These are phyloP conservation scores for Globisporangium canariense DNA, from an alignment of 352 stramenopile species.

Conservation along the genomic window DNA sequence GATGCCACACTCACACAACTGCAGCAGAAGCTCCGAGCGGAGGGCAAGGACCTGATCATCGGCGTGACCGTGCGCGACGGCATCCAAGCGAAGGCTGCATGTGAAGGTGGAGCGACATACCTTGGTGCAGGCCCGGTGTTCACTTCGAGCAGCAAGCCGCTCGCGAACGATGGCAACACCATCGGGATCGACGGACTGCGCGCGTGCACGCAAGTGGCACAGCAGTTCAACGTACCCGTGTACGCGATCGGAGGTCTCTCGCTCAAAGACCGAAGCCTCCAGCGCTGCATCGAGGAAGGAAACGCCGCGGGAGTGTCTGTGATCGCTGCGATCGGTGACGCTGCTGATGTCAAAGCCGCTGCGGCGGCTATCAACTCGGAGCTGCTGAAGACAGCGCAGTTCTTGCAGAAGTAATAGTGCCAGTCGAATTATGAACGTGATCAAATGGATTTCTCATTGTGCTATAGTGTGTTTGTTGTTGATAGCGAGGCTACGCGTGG, in stretches of 20 bases:
- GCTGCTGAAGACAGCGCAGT: conserved; percentile 17
- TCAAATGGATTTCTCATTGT: background rate
- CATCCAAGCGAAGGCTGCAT: conserved; percentile 35
- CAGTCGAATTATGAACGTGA: background rate
- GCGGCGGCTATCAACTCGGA: conserved; percentile 23
- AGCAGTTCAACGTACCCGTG: conserved; percentile 34
- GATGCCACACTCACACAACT: conserved; percentile 26
- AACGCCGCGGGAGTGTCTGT: conserved; percentile 40
- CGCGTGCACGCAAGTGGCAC: conserved; percentile 21
- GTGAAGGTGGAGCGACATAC: conserved; percentile 42
- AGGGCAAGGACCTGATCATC: conserved; percentile 36
- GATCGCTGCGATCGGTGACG: conserved; percentile 44
- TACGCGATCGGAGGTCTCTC: conserved; percentile 51
- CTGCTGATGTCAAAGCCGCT: conserved; percentile 26
- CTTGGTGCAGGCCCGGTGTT: conserved; percentile 53
- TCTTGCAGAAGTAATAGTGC: background rate
- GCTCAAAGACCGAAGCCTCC: conserved; percentile 31
- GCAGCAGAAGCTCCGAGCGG: conserved; percentile 16
- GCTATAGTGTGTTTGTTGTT: background rate
- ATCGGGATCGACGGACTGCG: conserved; percentile 41
- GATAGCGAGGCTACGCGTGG: background rate
- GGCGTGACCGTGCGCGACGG: conserved; percentile 52
- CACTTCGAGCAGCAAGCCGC: conserved; percentile 45
- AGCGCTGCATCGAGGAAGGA: conserved; percentile 37
- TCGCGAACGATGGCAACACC: conserved; percentile 46